These are phyloP conservation scores for Amanita pallidorosea DNA, from an alignment of 768 basidiomycete species.

Conservation along the genomic window DNA sequence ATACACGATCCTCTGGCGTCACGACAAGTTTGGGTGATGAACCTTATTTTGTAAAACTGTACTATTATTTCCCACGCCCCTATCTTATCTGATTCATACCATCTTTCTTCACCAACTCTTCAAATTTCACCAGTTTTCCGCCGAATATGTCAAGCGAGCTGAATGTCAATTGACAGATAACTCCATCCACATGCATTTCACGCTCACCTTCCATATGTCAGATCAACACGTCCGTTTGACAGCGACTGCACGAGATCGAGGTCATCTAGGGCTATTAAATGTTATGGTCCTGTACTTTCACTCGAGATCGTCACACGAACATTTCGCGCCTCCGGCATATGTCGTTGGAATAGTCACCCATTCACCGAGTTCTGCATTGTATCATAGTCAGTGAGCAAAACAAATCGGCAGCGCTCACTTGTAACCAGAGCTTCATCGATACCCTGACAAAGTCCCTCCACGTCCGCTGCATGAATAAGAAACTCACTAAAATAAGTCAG, in stretches of 20 bases:
- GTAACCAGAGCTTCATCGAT: constrained; percentile 84
- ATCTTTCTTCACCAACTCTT: constrained; percentile 10
- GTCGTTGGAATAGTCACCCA: constrained; percentile 91
- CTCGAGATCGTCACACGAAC: constrained; percentile 26
- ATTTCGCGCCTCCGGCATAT: constrained; percentile 93
- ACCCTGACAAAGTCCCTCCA: constrained; percentile 94
- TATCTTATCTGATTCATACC: constrained; percentile 20
- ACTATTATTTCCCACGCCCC: constrained; percentile 25
- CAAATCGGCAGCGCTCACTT: constrained; percentile 36
- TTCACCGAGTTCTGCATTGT: constrained; percentile 62
- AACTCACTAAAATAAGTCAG: constrained; percentile 56
- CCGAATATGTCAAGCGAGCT: constrained; percentile 52
- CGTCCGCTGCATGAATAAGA: constrained; percentile 95
- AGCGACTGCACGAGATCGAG: constrained; percentile 70
- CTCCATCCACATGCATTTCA: neutral
- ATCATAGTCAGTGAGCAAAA: constrained; percentile 6
- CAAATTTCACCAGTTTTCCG: constrained; percentile 25
- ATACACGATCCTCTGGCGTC: constrained; percentile 21
- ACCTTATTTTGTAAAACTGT: constrained; percentile 37
- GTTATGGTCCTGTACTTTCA: neutral
- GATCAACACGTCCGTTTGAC: constrained; percentile 74
- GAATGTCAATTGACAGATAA: neutral
- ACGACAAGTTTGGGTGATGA: constrained; percentile 22
- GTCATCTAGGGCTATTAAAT: constrained; percentile 58
- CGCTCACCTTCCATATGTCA: constrained; percentile 73